Percentiles rank a stretch among this genome's conserved stretches.
Evolutionary conservation across 2,329 filamentous ascomycete genomes (phyloP).

Genomic region (Colletotrichum horii): DNA sequence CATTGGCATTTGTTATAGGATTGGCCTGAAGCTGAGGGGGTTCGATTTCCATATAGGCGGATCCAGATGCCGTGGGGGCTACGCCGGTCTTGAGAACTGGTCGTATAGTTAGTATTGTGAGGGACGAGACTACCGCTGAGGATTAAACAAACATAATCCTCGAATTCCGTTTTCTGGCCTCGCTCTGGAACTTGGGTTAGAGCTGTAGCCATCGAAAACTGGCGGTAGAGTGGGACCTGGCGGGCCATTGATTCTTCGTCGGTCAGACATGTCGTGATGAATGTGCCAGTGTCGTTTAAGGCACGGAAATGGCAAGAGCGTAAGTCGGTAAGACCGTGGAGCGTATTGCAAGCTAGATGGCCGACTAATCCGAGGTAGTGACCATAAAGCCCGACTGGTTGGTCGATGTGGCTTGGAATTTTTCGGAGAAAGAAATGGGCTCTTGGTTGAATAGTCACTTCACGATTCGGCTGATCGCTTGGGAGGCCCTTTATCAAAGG

Average conservation of each 20-base stretch:
- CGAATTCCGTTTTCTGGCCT: constrained; percentile 75
- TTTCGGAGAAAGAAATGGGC: neutral
- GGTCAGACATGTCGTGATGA: constrained; percentile 69
- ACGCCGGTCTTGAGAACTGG: constrained; percentile 89
- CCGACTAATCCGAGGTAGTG: neutral
- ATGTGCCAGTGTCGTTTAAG: neutral
- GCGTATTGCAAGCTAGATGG: neutral
- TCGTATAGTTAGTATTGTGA: constrained; percentile 3
- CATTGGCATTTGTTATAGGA: constrained; percentile 55
- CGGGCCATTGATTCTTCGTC: constrained; percentile 90
- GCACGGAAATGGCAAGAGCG: neutral
- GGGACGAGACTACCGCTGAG: neutral
- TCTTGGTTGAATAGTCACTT: neutral
- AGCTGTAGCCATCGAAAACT: constrained; percentile 61
- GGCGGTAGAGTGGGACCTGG: constrained; percentile 77
- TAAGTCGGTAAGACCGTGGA: neutral
- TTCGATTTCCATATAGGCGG: constrained; percentile 80
- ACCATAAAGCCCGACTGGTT: neutral
- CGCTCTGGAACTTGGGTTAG: constrained; percentile 49
- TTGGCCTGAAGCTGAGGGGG: constrained; percentile 42
- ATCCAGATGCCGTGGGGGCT: constrained; percentile 91
- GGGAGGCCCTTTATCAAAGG: too few relatives aligned
- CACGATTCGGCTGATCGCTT: neutral
- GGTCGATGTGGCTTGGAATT: neutral
- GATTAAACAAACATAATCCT: constrained; percentile 77